Base-by-base conservation (phyloP, 768 basidiomycete genomes). In the Exidia glandulosa region DNA sequence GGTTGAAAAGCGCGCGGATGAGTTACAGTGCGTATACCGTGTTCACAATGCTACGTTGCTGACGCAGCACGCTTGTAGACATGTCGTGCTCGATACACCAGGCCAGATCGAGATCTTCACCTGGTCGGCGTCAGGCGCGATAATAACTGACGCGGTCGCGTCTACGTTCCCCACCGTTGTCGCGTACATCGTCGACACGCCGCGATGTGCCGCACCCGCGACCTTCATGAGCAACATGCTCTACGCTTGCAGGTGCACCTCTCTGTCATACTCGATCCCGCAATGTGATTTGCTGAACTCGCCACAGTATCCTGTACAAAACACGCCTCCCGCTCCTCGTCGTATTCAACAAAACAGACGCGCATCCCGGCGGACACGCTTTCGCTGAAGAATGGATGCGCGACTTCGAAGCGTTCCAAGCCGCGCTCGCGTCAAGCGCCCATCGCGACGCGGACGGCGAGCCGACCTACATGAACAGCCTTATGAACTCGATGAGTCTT, bases 31-130 rank as follows among this genome's bases (percentile, higher is more conserved):
- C 74, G 88, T 76, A 5, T 36, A 52, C 56, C 45, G n/a, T n/a
- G n/a, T n/a, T n/a, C n/a, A n/a, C n/a, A n/a, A n/a, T n/a, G n/a
- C n/a, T n/a, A n/a, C n/a, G n/a, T n/a, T n/a, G n/a, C n/a, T n/a
- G n/a, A n/a, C n/a, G n/a, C n/a, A n/a, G n/a, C n/a, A n/a, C 45
- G n/a, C 33, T 34, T 14, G 32, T 67, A 97, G 94, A 66, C 88
- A 98, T 75, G 82, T 99, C 62, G 86, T 99, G 50, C 77, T 99
- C 55, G 96, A 99, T 67, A 99, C 96, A 0, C 96, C 96, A 6
- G 96, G 96, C 3, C 96, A 99, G 73, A 99, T 99, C 67, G 96
- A 99, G 74, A 99, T 98, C 65, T 99, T 99, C 70, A 99, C 96
- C 56, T 99, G 96, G 96, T 97, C 94, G 0, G 96, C 96, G 1